Evolutionary conservation across 176 grass and related monocot genomes (phyloP).

Genomic region (Avena sativa): DNA sequence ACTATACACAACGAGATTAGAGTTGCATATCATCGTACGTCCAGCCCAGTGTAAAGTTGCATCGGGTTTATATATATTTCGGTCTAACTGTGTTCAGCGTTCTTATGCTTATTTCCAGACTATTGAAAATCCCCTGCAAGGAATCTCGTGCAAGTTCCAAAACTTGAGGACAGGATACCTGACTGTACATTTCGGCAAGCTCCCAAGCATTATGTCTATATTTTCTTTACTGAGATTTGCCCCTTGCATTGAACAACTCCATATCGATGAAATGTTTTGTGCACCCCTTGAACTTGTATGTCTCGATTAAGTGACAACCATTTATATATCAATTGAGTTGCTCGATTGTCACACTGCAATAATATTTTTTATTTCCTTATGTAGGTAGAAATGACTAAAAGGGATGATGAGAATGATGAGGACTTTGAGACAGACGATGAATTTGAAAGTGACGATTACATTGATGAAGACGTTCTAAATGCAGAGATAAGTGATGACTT

Average conservation of each 20-base stretch:
- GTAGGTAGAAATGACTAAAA: slow-evolving; percentile 4
- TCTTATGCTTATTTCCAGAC: not conserved
- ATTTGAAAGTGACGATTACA: not conserved
- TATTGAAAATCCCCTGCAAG: not conserved
- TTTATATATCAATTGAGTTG: not conserved
- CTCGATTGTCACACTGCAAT: not conserved
- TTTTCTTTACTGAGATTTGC: not conserved
- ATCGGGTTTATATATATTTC: not conserved
- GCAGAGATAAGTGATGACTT: not conserved
- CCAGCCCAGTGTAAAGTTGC: not conserved
- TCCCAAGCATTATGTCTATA: slow-evolving; percentile 24
- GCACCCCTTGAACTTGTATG: not conserved
- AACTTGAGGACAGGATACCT: not conserved
- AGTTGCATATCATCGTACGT: not conserved
- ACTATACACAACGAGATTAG: not conserved
- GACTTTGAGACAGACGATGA: not conserved
- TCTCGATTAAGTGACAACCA: not conserved
- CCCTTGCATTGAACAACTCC: not conserved
- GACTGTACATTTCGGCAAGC: not conserved
- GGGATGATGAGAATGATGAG: not conserved
- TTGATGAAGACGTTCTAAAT: not conserved
- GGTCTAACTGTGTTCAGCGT: not conserved
- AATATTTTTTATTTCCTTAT: not conserved
- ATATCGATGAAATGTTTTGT: not conserved
- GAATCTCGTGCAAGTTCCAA: slow-evolving; percentile 11